Conservation (phyloP, 805 yeast genomes). For the Priceomyces fermenticarens region DNA sequence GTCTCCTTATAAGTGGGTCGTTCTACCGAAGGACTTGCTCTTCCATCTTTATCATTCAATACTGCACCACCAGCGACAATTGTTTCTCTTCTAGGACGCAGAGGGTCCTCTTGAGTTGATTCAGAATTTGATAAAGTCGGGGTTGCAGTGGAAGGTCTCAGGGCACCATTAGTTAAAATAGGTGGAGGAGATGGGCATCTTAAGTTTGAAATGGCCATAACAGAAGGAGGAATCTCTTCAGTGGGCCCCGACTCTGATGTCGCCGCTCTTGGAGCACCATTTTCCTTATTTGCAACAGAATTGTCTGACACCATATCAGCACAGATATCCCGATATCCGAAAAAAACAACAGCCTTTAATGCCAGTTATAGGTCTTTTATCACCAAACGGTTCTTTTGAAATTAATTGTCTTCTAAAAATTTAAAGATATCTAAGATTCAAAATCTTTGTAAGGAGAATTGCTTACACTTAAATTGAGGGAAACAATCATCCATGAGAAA, state of each 20-base stretch:
- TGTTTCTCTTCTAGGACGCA: constrained; percentile 10
- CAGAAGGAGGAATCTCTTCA: constrained; percentile 42
- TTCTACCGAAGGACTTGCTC: not conserved
- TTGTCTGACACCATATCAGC: constrained; percentile 6
- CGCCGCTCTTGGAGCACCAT: not conserved
- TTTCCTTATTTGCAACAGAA: constrained; percentile 6
- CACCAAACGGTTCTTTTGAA: constrained; percentile 1
- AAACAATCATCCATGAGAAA: too few relatives aligned
- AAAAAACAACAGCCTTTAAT: too few relatives aligned
- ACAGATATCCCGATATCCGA: not conserved
- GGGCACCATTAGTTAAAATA: constrained; percentile 35
- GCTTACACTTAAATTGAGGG: too few relatives aligned
- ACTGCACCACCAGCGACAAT: constrained; percentile 48
- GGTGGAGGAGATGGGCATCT: constrained; percentile 78
- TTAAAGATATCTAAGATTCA: too few relatives aligned
- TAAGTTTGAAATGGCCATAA: constrained; percentile 54
- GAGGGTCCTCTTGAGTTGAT: not conserved
- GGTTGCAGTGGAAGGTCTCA: constrained; percentile 2
- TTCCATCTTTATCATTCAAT: constrained; percentile 23
- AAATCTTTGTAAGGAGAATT: too few relatives aligned
- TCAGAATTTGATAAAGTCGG: not conserved
- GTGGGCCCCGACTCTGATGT: constrained; percentile 4
- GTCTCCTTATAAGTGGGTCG: not conserved
- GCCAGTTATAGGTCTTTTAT: not conserved
- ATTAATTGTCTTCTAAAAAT: too few relatives aligned